These are phyloP conservation scores for Colletotrichum sublineola DNA, from an alignment of 2,329 filamentous ascomycete genomes.

Conservation along the genomic window DNA sequence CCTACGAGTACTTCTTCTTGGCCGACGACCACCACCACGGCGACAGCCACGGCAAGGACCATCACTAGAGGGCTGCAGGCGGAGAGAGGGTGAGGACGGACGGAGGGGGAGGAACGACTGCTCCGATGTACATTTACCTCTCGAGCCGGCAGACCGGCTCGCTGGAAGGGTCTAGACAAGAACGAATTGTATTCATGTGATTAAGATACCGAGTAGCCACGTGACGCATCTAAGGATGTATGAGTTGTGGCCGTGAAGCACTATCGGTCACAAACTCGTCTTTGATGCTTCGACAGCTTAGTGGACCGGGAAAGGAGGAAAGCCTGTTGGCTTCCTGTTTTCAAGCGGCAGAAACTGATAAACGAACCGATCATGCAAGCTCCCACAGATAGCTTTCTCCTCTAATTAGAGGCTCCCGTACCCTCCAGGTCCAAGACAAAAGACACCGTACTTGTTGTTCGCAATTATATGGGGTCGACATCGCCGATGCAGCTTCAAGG, in stretches of 20 bases:
- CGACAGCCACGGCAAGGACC: constrained; percentile 65
- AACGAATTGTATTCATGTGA: constrained; percentile 29
- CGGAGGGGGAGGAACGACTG: constrained; percentile 25
- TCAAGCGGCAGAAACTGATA: neutral
- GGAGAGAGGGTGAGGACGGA: constrained; percentile 33
- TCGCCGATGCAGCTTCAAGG: neutral
- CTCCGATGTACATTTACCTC: constrained; percentile 55
- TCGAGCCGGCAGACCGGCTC: constrained; percentile 36
- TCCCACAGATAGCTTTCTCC: neutral
- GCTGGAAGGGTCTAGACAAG: constrained; percentile 37
- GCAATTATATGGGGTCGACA: neutral
- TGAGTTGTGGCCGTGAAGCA: neutral
- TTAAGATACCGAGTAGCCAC: neutral
- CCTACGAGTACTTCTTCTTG: constrained; percentile 89
- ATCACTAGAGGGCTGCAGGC: constrained; percentile 63
- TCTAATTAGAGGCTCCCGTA: neutral
- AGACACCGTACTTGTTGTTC: neutral
- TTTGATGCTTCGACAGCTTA: neutral
- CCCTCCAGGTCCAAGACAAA: neutral
- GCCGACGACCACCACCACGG: constrained; percentile 76
- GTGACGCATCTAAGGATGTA: neutral
- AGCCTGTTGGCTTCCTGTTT: too few relatives aligned
- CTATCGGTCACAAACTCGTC: too few relatives aligned
- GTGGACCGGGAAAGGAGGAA: neutral
- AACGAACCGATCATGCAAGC: neutral